Conservation (phyloP, 805 yeast species). For the Komagataella mondaviorum region DNA sequence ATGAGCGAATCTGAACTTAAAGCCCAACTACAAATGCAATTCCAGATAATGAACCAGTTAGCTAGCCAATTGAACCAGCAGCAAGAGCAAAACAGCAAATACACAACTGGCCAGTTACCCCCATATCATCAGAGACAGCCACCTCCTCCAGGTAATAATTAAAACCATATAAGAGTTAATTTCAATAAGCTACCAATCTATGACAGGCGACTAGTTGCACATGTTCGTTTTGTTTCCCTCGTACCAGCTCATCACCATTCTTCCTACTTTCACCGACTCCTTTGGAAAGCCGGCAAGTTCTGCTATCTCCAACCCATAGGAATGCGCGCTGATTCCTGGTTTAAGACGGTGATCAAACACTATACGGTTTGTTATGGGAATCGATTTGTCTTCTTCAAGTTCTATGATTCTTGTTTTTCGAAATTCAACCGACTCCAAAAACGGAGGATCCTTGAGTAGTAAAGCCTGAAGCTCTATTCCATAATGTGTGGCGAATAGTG, state of each 20-base stretch:
- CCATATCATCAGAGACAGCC: slow-evolving; percentile 1
- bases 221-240: background rate
- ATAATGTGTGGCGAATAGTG: slow-evolving; percentile 87
- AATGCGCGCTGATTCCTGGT: slow-evolving; percentile 58
- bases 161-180: slow-evolving; percentile 1
- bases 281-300: slow-evolving; percentile 67
- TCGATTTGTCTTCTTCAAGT: background rate
- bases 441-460: background rate
- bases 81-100: slow-evolving; percentile 3
- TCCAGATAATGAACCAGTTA: slow-evolving; percentile 5
- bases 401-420: background rate
- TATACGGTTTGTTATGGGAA: slow-evolving; percentile 17
- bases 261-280: slow-evolving; percentile 41
- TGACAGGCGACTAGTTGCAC: too few relatives aligned
- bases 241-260: slow-evolving; percentile 9
- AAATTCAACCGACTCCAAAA: background rate
- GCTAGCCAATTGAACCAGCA: slow-evolving; percentile 9
- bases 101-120: slow-evolving; percentile 1
- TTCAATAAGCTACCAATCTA: background rate
- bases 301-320: slow-evolving; percentile 72
- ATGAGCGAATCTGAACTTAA: slow-evolving; percentile 3
- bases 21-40: background rate
- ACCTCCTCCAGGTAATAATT: slow-evolving; percentile 2
- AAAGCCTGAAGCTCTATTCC: slow-evolving; percentile 33
- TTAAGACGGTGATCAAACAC: slow-evolving; percentile 42